phyloP scores from a whole-genome alignment of 2,329 filamentous ascomycete species.

The Beauveria rudraprayagi region DNA sequence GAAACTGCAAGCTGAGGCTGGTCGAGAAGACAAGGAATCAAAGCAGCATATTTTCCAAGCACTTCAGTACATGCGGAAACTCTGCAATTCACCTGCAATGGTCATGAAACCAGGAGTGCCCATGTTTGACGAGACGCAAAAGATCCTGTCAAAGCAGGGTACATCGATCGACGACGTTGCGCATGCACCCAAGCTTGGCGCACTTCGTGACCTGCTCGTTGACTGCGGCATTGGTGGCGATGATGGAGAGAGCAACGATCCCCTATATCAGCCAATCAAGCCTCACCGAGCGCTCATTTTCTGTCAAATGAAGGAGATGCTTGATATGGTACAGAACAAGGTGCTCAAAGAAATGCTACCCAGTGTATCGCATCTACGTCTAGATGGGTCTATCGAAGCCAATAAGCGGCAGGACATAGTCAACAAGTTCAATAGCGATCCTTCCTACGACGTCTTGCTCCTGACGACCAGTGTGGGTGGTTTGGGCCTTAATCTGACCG shows the following conservation, averaged over 20 bases:
- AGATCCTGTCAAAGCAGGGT: slow-evolving; percentile 67
- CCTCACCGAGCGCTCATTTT: slow-evolving; percentile 94
- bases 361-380: slow-evolving; percentile 83
- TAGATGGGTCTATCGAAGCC: slow-evolving; percentile 88
- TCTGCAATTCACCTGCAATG: slow-evolving; percentile 94
- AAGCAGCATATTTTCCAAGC: slow-evolving; percentile 99
- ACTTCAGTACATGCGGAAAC: slow-evolving; percentile 97
- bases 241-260: slow-evolving; percentile 49
- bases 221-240: slow-evolving; percentile 93
- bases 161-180: slow-evolving; percentile 75
- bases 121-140: slow-evolving; percentile 81
- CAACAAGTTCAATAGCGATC: slow-evolving; percentile 97
- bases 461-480: slow-evolving; percentile 94
- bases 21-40: slow-evolving; percentile 78
- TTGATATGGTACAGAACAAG: slow-evolving; percentile 95
- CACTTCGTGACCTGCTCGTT: slow-evolving; percentile 86
- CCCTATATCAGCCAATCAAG: slow-evolving; percentile 73
- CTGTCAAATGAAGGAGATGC: slow-evolving; percentile 99
- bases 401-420: slow-evolving; percentile 94
- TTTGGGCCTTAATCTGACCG: slow-evolving; percentile 87
- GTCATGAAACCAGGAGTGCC: slow-evolving; percentile 93
- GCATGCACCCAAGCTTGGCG: slow-evolving; percentile 88
- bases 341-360: slow-evolving; percentile 88
- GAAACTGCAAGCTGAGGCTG: slow-evolving; percentile 75
- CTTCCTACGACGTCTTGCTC: slow-evolving; percentile 88